A percentile compares a stretch with the other conserved stretches of the same genome.
Evolutionary conservation across 139 green algal genomes (phyloP).

Genomic region (Pseudopediastrum boryanum): DNA sequence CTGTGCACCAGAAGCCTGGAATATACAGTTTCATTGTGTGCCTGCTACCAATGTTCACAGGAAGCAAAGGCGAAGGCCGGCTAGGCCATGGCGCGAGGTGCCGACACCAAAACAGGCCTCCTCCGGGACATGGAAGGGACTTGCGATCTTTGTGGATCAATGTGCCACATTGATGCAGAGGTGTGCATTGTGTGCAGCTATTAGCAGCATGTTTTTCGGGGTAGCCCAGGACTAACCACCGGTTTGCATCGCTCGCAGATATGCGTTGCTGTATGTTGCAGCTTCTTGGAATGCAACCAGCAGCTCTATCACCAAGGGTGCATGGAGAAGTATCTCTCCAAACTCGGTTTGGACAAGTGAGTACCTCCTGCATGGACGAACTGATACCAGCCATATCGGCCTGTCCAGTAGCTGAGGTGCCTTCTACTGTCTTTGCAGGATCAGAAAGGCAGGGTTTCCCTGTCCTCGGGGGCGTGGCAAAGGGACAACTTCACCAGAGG

Average conservation of each 20-base stretch:
- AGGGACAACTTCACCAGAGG: slow-evolving; percentile 44
- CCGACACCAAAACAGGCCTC: no score
- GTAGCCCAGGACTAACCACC: no score
- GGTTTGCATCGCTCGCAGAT: not conserved
- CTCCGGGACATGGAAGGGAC: no score
- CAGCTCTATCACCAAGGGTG: slow-evolving; percentile 76
- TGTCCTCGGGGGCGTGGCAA: slow-evolving; percentile 73
- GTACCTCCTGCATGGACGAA: not conserved
- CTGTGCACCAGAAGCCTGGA: no score
- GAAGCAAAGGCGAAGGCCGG: no score
- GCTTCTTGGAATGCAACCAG: slow-evolving; percentile 50
- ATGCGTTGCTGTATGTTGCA: slow-evolving; percentile 64
- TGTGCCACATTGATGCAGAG: no score
- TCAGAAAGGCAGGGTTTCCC: slow-evolving; percentile 77
- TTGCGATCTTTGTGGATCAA: no score
- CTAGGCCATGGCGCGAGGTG: no score
- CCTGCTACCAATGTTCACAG: no score
- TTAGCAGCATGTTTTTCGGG: no score
- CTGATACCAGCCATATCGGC: not conserved
- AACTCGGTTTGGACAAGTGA: slow-evolving; percentile 67
- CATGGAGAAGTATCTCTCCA: slow-evolving; percentile 76
- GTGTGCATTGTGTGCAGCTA: no score
- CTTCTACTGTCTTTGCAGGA: slow-evolving; percentile 48
- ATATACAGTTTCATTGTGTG: no score
- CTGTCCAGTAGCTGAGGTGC: not conserved